Conservation (phyloP, 1,139 yeast species). For the Protomyces arabidopsidicola region DNA sequence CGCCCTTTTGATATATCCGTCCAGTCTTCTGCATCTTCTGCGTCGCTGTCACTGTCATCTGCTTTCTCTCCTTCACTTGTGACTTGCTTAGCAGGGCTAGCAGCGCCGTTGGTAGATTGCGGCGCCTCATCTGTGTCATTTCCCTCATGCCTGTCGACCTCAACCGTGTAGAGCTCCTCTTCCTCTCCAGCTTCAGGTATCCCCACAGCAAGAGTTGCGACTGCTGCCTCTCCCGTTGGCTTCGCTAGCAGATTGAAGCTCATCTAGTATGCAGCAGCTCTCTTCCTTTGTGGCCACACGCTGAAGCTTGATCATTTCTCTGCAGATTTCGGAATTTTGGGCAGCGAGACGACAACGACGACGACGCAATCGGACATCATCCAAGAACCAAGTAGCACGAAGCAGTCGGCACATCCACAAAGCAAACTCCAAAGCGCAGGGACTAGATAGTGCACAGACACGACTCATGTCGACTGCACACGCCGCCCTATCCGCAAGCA, state of each 20-base stretch:
- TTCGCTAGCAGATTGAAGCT: background rate
- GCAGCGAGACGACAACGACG: background rate
- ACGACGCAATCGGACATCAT: too few relatives aligned
- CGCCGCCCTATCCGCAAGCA: background rate
- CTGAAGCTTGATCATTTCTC: background rate
- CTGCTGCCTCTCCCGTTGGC: background rate
- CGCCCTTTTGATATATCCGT: slow-evolving; percentile 24
- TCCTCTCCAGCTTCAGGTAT: background rate
- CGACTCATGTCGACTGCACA: background rate
- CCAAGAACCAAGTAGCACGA: background rate
- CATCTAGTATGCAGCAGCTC: background rate
- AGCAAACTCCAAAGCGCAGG: background rate
- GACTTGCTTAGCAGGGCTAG: too few relatives aligned
- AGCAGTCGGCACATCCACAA: background rate
- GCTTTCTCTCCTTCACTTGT: background rate
- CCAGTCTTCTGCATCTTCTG: slow-evolving; percentile 8
- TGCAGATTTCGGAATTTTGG: background rate
- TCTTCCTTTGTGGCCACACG: background rate
- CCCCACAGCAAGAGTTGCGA: background rate
- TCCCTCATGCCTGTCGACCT: background rate
- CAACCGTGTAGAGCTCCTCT: background rate
- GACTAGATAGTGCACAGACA: background rate
- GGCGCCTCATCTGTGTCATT: too few relatives aligned
- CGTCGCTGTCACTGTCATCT: background rate
- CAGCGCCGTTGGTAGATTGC: too few relatives aligned